Conservation (phyloP, 2,329 filamentous ascomycete genomes). For the Coniochaeta sp. region DNA sequence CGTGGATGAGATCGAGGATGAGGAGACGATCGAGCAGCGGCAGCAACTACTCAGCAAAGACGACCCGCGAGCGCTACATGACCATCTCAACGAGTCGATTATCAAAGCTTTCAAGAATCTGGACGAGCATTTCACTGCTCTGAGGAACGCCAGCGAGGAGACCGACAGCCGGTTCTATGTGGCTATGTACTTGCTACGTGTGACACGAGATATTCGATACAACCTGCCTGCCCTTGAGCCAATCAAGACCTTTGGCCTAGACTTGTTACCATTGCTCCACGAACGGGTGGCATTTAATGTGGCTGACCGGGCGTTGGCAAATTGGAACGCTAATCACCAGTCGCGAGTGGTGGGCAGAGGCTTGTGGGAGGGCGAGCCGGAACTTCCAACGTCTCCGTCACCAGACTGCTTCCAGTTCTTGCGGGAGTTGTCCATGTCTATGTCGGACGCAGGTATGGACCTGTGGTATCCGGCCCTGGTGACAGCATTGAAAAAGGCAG, state of each 20-base stretch:
- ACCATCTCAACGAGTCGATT: constrained; percentile 23
- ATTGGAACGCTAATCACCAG: constrained; percentile 23
- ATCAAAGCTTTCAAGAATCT: constrained; percentile 34
- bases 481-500: constrained; percentile 48
- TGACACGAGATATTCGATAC: constrained; percentile 66
- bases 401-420: constrained; percentile 67
- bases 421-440: constrained; percentile 53
- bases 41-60: constrained; percentile 64
- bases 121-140: constrained; percentile 41
- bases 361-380: constrained; percentile 74
- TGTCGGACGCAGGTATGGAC: constrained; percentile 67
- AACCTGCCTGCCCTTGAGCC: constrained; percentile 49
- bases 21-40: constrained; percentile 58
- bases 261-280: constrained; percentile 58
- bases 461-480: constrained; percentile 72
- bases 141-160: constrained; percentile 40
- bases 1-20: constrained; percentile 65
- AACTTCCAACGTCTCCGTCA: constrained; percentile 72
- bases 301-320: constrained; percentile 33
- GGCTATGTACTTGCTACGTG: constrained; percentile 61
- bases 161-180: constrained; percentile 41
- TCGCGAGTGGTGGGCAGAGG: constrained; percentile 48
- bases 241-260: constrained; percentile 48
- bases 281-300: constrained; percentile 48
- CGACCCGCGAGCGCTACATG: constrained; percentile 27